Base-by-base conservation (phyloP, 1,284 basidiomycete genomes). In the Cryptococcus jaspeensis region DNA sequence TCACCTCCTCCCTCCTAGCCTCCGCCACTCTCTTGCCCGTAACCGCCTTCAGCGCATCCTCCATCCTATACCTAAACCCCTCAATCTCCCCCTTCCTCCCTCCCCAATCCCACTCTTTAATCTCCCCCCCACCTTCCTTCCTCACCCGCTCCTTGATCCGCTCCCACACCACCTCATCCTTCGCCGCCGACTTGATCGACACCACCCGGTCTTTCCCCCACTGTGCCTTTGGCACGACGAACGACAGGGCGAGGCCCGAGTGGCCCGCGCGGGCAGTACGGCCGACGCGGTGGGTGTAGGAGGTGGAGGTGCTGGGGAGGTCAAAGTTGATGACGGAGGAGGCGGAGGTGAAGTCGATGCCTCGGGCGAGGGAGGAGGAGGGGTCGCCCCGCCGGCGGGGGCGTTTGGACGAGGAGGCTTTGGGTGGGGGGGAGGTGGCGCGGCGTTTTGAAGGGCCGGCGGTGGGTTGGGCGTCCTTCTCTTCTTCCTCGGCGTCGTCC, bases 271-370 rank as follows among this genome's bases (percentile, higher is more conserved):
- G 89, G 3, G 95, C 94, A 0, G 95, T 99, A 22, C 95, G 87
- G 6, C 96, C 96, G 13, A 99, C 89, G 47, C 96, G 89, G 75
- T 99, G 96, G 2, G 90, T 94, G 76, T 99, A 99, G 2, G 92
- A 84, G n/a, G 87, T 87, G 3, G 90, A 83, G 0, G 91, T 88
- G 3, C 86, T 82, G 0, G 96, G 96, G 8, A 99, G 83, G 77
- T 99, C 96, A 78, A 99, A 99, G 80, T 99, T 99, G 78, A 99
- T 85, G 8, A 99, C 96, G 68, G 94, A 98, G 2, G 94, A 88
- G 45, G 99, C 96, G 66, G 96, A 89, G 67, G 98, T 84, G 76
- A 99, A 99, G 79, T 99, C 96, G 62, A 99, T 87, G 2, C 96
- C 96, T 43, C 96, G 89, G 1, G 92, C 93, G 51, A 98, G 90